Evolutionary conservation across 805 yeast genomes (phyloP), one percentile per base, ranked within the genome.

Genomic region (Babjeviella inositovora): DNA sequence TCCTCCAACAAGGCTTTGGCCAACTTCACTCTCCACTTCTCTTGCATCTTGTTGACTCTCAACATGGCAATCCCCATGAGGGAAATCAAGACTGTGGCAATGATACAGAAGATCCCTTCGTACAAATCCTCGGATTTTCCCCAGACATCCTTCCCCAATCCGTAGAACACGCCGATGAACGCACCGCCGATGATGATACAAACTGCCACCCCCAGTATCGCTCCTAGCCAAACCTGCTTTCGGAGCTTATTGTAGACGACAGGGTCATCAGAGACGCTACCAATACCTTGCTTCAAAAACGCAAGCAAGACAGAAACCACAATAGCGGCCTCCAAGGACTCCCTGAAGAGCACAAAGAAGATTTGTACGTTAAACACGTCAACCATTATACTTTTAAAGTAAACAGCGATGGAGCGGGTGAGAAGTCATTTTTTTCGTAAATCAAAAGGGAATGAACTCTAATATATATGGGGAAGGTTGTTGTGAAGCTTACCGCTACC

Each of bases 41-140:
- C 87, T 55, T 82, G 84, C 93, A 85, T 81, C 60, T 85, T 84
- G 60, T 85, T 85, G 49, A 87, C 64, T 53, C 97, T 70, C 43
- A 87, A 65, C 94, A 87, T 80, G 28, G 96, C 93, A 41, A 87
- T 65, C 47, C 98, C 97, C 96, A 87, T 85, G 38, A 76, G 38
- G 8, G 95, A 68, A 43, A 87, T 87, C 69, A 87, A 68, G 22
- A 80, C 54, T 0, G 93, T 69, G 3, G 97, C 98, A 47, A 87
- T 71, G 34, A 87, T 54, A 52, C 92, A 80, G 46, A 87, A 84
- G 28, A 81, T 60, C 57, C 96, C 97, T 63, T 87, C 98, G 97
- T 97, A 87, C 28, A 87, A 49, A 47, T 87, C 96, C 48, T 87
- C 98, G 11, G 93, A 70, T 8, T 48, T 43, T 23, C 87, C 61